A percentile compares a stretch with the other conserved stretches of the same genome.
Evolutionary conservation across 1,284 basidiomycete species (phyloP).

Genomic region (Cutaneotrichosporon sp.): DNA sequence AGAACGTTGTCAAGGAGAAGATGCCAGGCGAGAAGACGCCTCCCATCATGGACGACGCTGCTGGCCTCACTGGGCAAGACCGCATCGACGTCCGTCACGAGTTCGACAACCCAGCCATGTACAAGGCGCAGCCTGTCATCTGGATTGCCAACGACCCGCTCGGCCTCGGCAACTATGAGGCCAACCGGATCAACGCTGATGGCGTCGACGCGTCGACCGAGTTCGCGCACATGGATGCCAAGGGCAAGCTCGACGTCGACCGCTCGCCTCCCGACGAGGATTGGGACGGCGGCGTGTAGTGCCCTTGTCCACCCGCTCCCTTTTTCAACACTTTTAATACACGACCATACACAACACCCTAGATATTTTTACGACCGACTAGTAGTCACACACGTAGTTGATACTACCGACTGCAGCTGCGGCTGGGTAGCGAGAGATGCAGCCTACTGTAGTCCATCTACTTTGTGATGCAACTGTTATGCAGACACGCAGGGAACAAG

Average conservation of each 20-base stretch:
- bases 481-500: background rate
- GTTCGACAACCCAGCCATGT: conserved; percentile 54
- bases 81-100: conserved; percentile 42
- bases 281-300: conserved; percentile 33
- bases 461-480: background rate
- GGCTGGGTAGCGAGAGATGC: conserved; percentile 2
- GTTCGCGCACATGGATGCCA: conserved; percentile 48
- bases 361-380: conserved; percentile 8
- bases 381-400: conserved; percentile 12
- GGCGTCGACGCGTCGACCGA: conserved; percentile 49
- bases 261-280: conserved; percentile 47
- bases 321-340: background rate
- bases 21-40: background rate
- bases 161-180: conserved; percentile 49
- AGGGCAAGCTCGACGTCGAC: conserved; percentile 46
- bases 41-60: conserved; percentile 19
- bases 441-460: background rate
- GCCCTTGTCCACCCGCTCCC: background rate
- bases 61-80: conserved; percentile 9
- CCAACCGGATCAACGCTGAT: conserved; percentile 42
- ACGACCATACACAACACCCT: conserved; percentile 3
- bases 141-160: conserved; percentile 53
- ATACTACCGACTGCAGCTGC: conserved; percentile 2
- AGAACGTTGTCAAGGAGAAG: conserved; percentile 24
- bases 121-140: conserved; percentile 51